phyloP scores from a whole-genome alignment of 768 basidiomycete species.

The Leucosporidium creatinivorum region DNA sequence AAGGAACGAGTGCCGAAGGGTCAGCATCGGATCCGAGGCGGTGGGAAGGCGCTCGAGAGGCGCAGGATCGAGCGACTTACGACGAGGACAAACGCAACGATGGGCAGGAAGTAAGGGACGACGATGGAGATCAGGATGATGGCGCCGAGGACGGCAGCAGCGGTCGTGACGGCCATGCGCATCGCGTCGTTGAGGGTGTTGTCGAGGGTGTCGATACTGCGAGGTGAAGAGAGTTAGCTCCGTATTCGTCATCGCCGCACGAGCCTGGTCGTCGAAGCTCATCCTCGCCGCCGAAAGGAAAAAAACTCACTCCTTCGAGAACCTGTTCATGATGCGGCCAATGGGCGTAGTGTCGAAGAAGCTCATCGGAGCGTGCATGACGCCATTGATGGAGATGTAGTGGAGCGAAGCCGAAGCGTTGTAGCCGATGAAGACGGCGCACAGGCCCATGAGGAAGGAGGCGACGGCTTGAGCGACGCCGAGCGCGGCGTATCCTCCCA shows the following conservation, averaged over 20 bases:
- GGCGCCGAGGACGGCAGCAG: slow-evolving; percentile 44
- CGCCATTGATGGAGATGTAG: slow-evolving; percentile 57
- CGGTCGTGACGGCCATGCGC: slow-evolving; percentile 62
- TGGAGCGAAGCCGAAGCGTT: slow-evolving; percentile 67
- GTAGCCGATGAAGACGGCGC: slow-evolving; percentile 57
- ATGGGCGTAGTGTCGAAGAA: slow-evolving; percentile 67
- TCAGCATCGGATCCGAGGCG: no score
- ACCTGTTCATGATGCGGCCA: slow-evolving; percentile 35
- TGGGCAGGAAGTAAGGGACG: slow-evolving; percentile 20
- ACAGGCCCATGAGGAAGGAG: slow-evolving; percentile 59
- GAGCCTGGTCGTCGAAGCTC: not conserved
- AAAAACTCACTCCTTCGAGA: slow-evolving; percentile 11
- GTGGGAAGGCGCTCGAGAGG: no score
- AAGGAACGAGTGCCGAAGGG: no score
- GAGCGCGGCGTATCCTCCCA: slow-evolving; percentile 40
- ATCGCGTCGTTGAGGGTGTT: slow-evolving; percentile 60
- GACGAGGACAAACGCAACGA: slow-evolving; percentile 46
- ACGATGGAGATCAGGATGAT: slow-evolving; percentile 32
- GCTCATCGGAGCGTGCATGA: slow-evolving; percentile 78
- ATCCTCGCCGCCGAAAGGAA: no score
- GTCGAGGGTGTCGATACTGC: slow-evolving; percentile 71
- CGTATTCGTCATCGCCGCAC: no score
- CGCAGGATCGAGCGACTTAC: slow-evolving; percentile 27
- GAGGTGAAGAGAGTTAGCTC: slow-evolving; percentile 22
- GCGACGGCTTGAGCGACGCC: slow-evolving; percentile 58